Conservation (phyloP, 2,329 filamentous ascomycete genomes). For the Penicillium freii region DNA sequence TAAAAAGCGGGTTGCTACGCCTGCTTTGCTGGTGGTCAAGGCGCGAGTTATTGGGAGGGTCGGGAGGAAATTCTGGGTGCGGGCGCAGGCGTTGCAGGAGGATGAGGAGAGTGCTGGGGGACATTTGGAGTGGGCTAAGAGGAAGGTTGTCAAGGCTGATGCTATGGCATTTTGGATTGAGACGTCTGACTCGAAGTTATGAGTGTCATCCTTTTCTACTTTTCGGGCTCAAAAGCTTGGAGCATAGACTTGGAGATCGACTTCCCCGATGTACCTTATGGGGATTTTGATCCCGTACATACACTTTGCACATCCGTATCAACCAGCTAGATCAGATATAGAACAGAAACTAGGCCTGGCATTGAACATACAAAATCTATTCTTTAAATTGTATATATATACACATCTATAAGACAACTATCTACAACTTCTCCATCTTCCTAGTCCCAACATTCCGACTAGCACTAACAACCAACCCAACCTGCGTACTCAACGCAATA, state of each 20-base stretch:
- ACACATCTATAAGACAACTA: neutral
- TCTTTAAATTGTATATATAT: neutral
- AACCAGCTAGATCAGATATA: neutral
- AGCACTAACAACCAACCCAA: constrained; percentile 62
- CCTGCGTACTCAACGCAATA: constrained; percentile 66
- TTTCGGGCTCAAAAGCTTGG: neutral
- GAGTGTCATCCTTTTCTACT: neutral
- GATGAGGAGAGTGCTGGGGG: constrained; percentile 30
- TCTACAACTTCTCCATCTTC: constrained; percentile 31
- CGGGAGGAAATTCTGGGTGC: constrained; percentile 44
- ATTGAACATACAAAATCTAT: neutral
- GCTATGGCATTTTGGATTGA: constrained; percentile 45
- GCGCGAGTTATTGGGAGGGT: constrained; percentile 37
- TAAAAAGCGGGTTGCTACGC: constrained; percentile 36
- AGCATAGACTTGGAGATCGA: neutral
- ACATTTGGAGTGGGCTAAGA: constrained; percentile 34
- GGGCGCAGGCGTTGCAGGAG: constrained; percentile 41
- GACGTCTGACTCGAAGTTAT: constrained; percentile 31
- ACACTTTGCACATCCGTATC: neutral
- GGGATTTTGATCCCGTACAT: constrained; percentile 2
- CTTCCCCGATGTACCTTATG: neutral
- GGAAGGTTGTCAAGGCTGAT: constrained; percentile 38
- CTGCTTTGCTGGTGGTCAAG: constrained; percentile 38
- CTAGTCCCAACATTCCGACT: constrained; percentile 60
- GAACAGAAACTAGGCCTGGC: neutral